Conservation (phyloP, 2,329 filamentous ascomycete genomes). For the Fusarium staphyleae region DNA sequence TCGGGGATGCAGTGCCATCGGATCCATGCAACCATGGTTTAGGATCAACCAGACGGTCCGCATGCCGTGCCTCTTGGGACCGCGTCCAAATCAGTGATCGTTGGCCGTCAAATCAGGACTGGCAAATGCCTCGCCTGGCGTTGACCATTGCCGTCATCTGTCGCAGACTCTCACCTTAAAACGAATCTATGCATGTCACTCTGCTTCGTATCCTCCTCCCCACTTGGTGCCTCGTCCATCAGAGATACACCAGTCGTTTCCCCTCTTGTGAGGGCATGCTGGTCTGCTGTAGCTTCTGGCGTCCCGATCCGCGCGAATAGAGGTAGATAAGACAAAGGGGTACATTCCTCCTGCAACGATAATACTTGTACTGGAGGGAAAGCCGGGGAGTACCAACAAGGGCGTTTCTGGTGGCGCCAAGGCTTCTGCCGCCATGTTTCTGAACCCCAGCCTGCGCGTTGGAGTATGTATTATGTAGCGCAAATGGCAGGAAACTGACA, state of each 20-base stretch:
- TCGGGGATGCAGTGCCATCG: background rate
- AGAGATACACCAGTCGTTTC: background rate
- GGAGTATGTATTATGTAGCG: constrained; percentile 1
- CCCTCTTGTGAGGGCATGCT: background rate
- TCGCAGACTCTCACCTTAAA: constrained; percentile 4
- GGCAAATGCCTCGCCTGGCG: background rate
- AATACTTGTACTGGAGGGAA: background rate
- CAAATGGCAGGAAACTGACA: constrained; percentile 6
- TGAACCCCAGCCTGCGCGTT: background rate
- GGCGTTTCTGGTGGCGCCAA: constrained; percentile 12
- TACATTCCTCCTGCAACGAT: background rate
- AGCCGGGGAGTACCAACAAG: background rate
- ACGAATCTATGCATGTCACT: constrained; percentile 31
- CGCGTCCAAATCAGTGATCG: constrained; percentile 1
- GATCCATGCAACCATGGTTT: constrained; percentile 31
- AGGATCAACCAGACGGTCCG: constrained; percentile 11
- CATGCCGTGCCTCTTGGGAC: constrained; percentile 11
- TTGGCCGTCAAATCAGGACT: constrained; percentile 11
- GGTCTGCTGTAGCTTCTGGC: background rate
- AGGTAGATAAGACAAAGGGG: background rate
- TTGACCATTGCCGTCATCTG: constrained; percentile 23
- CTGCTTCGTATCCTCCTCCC: constrained; percentile 3
- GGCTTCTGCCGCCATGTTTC: constrained; percentile 3
- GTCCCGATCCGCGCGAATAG: background rate
- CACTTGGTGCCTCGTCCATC: constrained; percentile 6